Evolutionary conservation across 139 green algal species (phyloP).

Genomic region (Coelastrella sp.): DNA sequence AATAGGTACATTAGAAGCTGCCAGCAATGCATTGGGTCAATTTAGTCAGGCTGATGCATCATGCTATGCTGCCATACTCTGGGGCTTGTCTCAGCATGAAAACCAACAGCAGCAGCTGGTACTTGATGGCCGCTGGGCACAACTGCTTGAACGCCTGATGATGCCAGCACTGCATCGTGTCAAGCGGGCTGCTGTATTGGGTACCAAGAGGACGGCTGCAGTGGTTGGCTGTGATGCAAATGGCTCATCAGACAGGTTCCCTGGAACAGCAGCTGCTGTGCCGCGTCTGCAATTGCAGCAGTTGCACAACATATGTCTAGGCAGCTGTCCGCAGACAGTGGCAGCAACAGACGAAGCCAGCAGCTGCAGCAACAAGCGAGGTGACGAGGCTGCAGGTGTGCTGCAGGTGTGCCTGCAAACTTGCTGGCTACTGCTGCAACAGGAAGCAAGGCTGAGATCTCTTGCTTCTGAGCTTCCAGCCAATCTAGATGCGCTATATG

Average conservation of each 20-base stretch:
- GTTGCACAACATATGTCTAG: neutral
- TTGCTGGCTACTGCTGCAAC: conserved; percentile 40
- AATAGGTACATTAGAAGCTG: no score
- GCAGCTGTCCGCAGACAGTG: neutral
- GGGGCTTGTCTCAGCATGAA: conserved; percentile 29
- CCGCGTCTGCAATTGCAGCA: neutral
- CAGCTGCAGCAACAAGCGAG: neutral
- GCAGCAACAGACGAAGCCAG: neutral
- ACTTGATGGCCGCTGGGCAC: conserved; percentile 20
- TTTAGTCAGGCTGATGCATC: neutral
- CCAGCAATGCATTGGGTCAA: no score
- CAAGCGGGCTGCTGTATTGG: neutral
- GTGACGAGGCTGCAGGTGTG: conserved; percentile 1
- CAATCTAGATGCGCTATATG: conserved; percentile 1
- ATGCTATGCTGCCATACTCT: conserved; percentile 27
- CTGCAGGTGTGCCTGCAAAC: conserved; percentile 14
- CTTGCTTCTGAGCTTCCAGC: conserved; percentile 29
- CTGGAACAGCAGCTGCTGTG: neutral
- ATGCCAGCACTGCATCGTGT: neutral
- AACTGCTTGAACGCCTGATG: neutral
- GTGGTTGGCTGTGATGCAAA: neutral
- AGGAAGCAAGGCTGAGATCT: neutral
- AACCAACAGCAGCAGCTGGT: conserved; percentile 17
- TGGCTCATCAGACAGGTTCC: neutral
- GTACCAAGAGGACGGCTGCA: neutral